phyloP scores from a whole-genome alignment of 2,329 filamentous ascomycete genomes.

The Colletotrichum sojae region DNA sequence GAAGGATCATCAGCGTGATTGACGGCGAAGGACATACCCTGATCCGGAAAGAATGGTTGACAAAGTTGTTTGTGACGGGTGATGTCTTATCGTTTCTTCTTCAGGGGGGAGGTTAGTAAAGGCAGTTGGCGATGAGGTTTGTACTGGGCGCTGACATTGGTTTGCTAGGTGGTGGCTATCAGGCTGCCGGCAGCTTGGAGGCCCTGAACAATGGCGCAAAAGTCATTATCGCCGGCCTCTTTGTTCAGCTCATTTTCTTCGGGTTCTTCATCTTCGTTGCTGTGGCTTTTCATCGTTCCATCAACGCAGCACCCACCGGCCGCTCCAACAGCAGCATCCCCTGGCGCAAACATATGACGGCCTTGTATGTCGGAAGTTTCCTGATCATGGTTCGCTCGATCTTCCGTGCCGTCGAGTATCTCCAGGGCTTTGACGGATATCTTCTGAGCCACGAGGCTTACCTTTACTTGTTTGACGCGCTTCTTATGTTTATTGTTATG shows the following conservation, averaged over 20 bases:
- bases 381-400: conserved; percentile 59
- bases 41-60: conserved; percentile 58
- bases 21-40: conserved; percentile 51
- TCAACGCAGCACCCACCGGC: conserved; percentile 43
- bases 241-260: conserved; percentile 69
- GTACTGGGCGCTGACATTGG: background rate
- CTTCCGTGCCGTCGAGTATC: conserved; percentile 60
- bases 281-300: conserved; percentile 59
- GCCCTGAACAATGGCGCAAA: conserved; percentile 54
- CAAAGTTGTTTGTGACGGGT: conserved; percentile 67
- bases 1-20: conserved; percentile 57
- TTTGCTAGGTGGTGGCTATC: conserved; percentile 34
- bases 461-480: conserved; percentile 56
- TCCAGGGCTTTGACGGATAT: conserved; percentile 51
- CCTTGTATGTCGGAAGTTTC: conserved; percentile 46
- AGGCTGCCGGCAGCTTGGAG: conserved; percentile 14
- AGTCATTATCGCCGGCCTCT: conserved; percentile 66
- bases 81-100: conserved; percentile 67
- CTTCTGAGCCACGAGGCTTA: conserved; percentile 52
- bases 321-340: conserved; percentile 46
- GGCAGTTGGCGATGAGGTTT: background rate
- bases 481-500: conserved; percentile 51
- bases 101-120: conserved; percentile 58
- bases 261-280: conserved; percentile 65
- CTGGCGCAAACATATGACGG: conserved; percentile 49